Evolutionary conservation across 495 filamentous ascomycete genomes (phyloP), one percentile per base, ranked within the genome.

Genomic region (Hypoxylon trugodes): DNA sequence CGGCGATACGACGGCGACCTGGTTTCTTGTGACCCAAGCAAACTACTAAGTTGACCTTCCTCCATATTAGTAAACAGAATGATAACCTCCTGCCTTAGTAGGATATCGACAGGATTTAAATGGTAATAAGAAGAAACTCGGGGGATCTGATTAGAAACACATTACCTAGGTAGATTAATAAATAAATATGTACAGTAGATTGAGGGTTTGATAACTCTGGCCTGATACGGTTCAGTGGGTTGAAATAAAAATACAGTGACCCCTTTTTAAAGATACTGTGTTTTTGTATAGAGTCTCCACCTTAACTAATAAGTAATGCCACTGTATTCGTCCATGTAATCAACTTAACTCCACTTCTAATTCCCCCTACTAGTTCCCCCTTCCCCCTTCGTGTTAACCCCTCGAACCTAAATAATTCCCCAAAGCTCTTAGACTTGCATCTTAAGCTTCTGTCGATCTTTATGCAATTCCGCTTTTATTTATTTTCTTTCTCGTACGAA

Each of bases 1-100:
- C 25, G 32, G 48, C 47, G 48, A 42, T 48, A 59, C 55, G 35
- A 65, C 61, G 33, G 55, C 33, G 41, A 25, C 33, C 15, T 26
- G 41, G 47, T 54, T 59, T n/a, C n/a, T n/a, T 12, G 26, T 59
- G 51, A 48, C 33, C 32, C 33, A 9, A 18, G 43, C 9, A 38
- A 51, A 45, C 16, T 2, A 37, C 9, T 41, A 28, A 3, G 18
- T 21, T 42, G 7, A 2, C 30, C 1, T 24, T 45, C 22, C 26
- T 53, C 9, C 12, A 22, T 46, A n/a, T 36, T 52, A 6, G 24
- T n/a, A 24, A 24, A 37, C 10, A 9, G 36, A 36, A 22, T n/a
- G n/a, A n/a, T n/a, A n/a, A n/a, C n/a, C n/a, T n/a, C n/a, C n/a
- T n/a, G n/a, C n/a, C n/a, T n/a, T n/a, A n/a, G n/a, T n/a, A n/a